Percentiles rank a stretch among this genome's conserved stretches.
phyloP scores from a whole-genome alignment of 192 early-diverging fungal genomes.

The Haplosporangium gracile region DNA sequence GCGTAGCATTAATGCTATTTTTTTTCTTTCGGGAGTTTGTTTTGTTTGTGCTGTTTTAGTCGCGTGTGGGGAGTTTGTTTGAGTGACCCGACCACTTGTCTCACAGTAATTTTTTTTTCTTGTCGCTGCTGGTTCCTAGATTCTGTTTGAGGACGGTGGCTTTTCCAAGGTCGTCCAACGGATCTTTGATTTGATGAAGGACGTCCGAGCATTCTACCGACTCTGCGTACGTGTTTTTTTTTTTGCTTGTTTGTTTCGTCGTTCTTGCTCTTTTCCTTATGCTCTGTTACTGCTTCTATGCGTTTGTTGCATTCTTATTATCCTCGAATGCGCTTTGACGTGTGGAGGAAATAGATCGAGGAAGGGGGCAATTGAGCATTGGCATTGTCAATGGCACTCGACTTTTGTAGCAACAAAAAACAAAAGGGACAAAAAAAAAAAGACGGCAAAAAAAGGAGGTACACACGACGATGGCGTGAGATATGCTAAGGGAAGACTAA shows the following conservation, averaged over 20 bases:
- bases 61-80: neutral
- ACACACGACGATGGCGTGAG: neutral
- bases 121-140: slow-evolving; percentile 51
- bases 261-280: neutral
- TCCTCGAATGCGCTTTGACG: slow-evolving; percentile 6
- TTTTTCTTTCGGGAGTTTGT: neutral
- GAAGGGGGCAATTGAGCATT: neutral
- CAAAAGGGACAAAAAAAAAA: neutral
- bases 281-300: neutral
- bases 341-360: slow-evolving; percentile 3
- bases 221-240: slow-evolving; percentile 61
- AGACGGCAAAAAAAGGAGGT: slow-evolving; percentile 4
- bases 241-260: neutral
- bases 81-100: neutral
- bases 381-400: neutral
- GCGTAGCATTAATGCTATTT: neutral
- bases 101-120: slow-evolving; percentile 4
- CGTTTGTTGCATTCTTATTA: neutral
- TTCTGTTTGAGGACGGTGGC: slow-evolving; percentile 58
- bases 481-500: slow-evolving; percentile 10
- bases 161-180: slow-evolving; percentile 61
- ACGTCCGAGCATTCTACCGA: slow-evolving; percentile 66
- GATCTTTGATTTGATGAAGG: slow-evolving; percentile 71
- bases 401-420: neutral
- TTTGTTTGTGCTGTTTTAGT: neutral